Percentiles rank a stretch among this genome's conserved stretches.
Evolutionary conservation across 2,329 filamentous ascomycete species (phyloP).

Genomic region (Magnaporthales sp.): DNA sequence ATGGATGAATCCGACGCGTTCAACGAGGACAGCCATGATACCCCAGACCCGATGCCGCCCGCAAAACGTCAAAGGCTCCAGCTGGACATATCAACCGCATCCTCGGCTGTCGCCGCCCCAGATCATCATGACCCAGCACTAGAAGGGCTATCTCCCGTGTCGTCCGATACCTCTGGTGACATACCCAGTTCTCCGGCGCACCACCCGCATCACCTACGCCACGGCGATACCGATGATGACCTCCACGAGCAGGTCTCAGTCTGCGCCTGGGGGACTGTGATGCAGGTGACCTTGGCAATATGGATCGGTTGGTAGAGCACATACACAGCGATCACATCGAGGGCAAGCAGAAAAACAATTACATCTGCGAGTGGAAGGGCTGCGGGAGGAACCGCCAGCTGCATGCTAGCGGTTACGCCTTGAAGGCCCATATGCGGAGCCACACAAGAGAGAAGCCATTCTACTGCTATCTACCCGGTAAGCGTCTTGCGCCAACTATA

Average conservation of each 20-base stretch:
- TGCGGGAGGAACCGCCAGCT: constrained; percentile 81
- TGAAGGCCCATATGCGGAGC: constrained; percentile 95
- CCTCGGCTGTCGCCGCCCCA: constrained; percentile 32
- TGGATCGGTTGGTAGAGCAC: constrained; percentile 74
- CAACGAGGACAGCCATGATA: constrained; percentile 34
- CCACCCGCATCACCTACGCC: constrained; percentile 43
- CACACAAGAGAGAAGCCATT: constrained; percentile 98
- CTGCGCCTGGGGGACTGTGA: constrained; percentile 73
- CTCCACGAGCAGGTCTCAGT: constrained; percentile 69
- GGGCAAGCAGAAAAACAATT: constrained; percentile 77
- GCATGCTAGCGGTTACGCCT: constrained; percentile 89
- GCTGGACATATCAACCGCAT: constrained; percentile 33
- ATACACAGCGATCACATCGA: constrained; percentile 93
- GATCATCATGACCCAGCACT: constrained; percentile 38
- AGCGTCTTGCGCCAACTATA: constrained; percentile 13
- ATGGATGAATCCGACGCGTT: constrained; percentile 36
- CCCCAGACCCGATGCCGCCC: constrained; percentile 30
- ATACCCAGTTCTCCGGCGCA: constrained; percentile 52
- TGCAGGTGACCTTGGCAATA: constrained; percentile 64
- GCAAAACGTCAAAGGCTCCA: constrained; percentile 37
- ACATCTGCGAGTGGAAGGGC: constrained; percentile 95
- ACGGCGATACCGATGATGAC: constrained; percentile 61
- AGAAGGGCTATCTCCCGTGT: constrained; percentile 62
- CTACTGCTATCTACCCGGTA: constrained; percentile 90
- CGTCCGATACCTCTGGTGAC: constrained; percentile 83